These are phyloP conservation scores for Cyclocybe cylindracea DNA, from an alignment of 768 basidiomycete species.

Conservation along the genomic window DNA sequence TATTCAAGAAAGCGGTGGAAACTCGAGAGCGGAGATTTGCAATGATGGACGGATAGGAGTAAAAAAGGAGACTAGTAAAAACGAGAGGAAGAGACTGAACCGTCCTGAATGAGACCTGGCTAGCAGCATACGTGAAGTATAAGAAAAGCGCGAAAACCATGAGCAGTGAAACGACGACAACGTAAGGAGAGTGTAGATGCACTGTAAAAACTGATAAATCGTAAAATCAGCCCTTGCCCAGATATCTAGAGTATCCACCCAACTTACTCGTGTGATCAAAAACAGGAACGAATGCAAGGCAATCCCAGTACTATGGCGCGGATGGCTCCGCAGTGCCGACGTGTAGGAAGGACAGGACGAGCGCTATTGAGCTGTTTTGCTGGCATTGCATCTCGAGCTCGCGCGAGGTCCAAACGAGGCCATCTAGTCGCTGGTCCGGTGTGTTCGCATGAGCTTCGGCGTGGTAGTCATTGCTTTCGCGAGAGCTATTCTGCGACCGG, in stretches of 20 bases:
- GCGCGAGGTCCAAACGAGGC: constrained; percentile 72
- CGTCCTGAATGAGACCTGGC: constrained; percentile 9
- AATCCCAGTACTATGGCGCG: constrained; percentile 9
- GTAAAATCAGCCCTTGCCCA: no score
- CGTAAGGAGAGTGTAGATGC: constrained; percentile 11
- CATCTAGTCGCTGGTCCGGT: constrained; percentile 30
- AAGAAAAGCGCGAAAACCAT: constrained; percentile 16
- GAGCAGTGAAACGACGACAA: constrained; percentile 3
- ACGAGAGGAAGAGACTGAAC: not conserved
- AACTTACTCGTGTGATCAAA: no score
- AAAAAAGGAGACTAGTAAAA: not conserved
- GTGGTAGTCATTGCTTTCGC: constrained; percentile 25
- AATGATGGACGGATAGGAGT: constrained; percentile 4
- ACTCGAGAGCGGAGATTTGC: not conserved
- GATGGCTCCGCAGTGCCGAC: constrained; percentile 44
- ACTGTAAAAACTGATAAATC: constrained; percentile 3
- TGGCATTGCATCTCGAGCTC: constrained; percentile 84
- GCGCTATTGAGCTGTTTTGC: constrained; percentile 86
- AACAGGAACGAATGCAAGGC: not conserved
- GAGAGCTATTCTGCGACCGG: constrained; percentile 28
- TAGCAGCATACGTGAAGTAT: constrained; percentile 23
- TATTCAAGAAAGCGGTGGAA: constrained; percentile 11
- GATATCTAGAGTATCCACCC: no score
- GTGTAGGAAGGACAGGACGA: constrained; percentile 68
- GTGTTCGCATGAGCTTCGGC: constrained; percentile 19